Percentiles rank a stretch among this genome's conserved stretches.
These are phyloP conservation scores for Corymbia citriodora DNA, from an alignment of 441 rosid species.

Conservation along the genomic window DNA sequence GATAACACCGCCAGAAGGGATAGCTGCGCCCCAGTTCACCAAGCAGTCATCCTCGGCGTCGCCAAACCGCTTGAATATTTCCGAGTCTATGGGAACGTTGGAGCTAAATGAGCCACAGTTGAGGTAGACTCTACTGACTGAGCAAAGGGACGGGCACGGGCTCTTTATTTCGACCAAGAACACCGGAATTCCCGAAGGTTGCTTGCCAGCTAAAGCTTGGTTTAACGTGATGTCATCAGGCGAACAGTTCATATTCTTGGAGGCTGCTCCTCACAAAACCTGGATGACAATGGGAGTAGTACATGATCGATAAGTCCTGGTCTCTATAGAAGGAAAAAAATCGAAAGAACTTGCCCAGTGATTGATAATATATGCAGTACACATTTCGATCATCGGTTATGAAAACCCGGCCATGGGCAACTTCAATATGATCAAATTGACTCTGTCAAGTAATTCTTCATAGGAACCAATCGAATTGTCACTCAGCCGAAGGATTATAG, in stretches of 20 bases:
- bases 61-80: slow-evolving; percentile 3
- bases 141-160: slow-evolving; percentile 9
- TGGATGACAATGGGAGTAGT: background rate
- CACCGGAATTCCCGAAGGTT: slow-evolving; percentile 16
- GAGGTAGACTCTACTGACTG: slow-evolving; percentile 8
- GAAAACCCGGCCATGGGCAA: background rate
- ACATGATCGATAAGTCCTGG: background rate
- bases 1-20: slow-evolving; percentile 11
- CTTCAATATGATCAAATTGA: background rate
- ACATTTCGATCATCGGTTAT: background rate
- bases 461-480: background rate
- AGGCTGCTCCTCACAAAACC: background rate
- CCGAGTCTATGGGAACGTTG: slow-evolving; percentile 10
- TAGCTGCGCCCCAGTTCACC: slow-evolving; percentile 20
- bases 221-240: background rate
- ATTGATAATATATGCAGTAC: background rate
- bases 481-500: background rate
- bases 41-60: slow-evolving; percentile 9
- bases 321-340: background rate
- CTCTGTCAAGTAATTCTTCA: background rate
- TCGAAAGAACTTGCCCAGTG: background rate
- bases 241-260: background rate
- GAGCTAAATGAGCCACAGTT: slow-evolving; percentile 25
- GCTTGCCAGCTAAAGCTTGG: background rate
- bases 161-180: slow-evolving; percentile 21